Evolutionary conservation across 208 protist genomes (phyloP).

Genomic region (Naegleria lovaniensis): DNA sequence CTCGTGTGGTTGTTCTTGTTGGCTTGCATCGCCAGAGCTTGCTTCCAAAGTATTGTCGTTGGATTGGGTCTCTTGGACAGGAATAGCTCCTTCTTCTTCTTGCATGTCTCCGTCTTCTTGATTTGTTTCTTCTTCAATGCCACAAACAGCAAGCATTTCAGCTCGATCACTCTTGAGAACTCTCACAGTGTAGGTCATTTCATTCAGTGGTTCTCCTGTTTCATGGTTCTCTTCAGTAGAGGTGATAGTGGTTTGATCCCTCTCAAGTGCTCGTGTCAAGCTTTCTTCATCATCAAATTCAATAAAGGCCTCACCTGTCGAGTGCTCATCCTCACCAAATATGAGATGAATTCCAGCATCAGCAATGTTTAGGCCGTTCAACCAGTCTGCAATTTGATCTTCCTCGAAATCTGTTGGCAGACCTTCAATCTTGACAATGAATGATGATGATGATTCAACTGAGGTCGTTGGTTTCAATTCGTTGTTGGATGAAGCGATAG

Average conservation of each 20-base stretch:
- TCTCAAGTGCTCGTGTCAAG: not conserved
- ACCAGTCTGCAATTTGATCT: not conserved
- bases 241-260: not conserved
- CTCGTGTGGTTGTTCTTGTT: not conserved
- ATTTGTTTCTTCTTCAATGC: not conserved
- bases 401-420: not conserved
- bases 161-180: not conserved
- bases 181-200: not conserved
- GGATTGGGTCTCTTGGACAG: not conserved
- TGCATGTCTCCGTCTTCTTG: not conserved
- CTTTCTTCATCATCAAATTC: not conserved
- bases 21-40: not conserved
- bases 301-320: conserved; percentile 22
- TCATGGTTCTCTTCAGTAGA: not conserved
- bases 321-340: not conserved
- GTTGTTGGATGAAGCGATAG: not conserved
- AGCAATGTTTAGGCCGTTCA: not conserved
- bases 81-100: not conserved
- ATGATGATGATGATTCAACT: not conserved
- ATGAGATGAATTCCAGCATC: conserved; percentile 21
- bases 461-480: not conserved
- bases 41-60: not conserved
- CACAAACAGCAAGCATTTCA: not conserved
- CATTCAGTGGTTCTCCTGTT: not conserved
- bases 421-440: not conserved